phyloP scores from a whole-genome alignment of 345 rosid species.

The Syzygium grande region DNA sequence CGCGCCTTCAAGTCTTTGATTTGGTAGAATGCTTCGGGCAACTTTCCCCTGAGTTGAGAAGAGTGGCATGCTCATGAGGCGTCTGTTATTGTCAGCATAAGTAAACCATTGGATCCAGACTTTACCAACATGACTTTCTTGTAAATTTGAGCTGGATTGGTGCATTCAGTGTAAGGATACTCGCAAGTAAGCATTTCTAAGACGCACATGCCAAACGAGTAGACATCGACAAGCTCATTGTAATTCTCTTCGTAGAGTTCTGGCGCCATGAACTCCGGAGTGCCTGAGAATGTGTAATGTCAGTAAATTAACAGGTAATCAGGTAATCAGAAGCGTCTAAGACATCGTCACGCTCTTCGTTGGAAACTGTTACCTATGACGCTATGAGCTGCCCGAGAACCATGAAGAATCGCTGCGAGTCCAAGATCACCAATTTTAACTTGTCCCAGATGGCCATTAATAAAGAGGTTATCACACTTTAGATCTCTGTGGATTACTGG shows the following conservation, averaged over 20 bases:
- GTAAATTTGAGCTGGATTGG: constrained; percentile 89
- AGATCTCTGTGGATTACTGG: constrained; percentile 93
- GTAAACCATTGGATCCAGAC: neutral
- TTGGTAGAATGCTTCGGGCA: constrained; percentile 66
- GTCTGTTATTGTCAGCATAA: neutral
- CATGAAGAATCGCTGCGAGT: constrained; percentile 72
- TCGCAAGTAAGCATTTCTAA: constrained; percentile 89
- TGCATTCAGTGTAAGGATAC: constrained; percentile 83
- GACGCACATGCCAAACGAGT: constrained; percentile 93
- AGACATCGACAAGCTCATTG: constrained; percentile 81
- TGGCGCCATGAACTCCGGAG: constrained; percentile 99
- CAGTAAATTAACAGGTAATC: neutral
- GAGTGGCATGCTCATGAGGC: neutral
- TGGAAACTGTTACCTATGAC: constrained; percentile 45
- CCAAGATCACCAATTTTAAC: constrained; percentile 94
- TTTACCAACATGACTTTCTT: constrained; percentile 85
- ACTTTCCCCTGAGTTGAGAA: constrained; percentile 56
- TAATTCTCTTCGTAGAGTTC: constrained; percentile 91
- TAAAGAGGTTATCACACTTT: constrained; percentile 85
- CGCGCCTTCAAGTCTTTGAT: constrained; percentile 53
- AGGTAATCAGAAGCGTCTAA: neutral
- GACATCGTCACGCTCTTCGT: neutral
- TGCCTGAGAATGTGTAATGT: constrained; percentile 28
- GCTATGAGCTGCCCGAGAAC: constrained; percentile 69
- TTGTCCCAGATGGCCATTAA: constrained; percentile 88